Base-by-base conservation (phyloP, 2,329 filamentous ascomycete genomes). In the Alternaria metachromatica region DNA sequence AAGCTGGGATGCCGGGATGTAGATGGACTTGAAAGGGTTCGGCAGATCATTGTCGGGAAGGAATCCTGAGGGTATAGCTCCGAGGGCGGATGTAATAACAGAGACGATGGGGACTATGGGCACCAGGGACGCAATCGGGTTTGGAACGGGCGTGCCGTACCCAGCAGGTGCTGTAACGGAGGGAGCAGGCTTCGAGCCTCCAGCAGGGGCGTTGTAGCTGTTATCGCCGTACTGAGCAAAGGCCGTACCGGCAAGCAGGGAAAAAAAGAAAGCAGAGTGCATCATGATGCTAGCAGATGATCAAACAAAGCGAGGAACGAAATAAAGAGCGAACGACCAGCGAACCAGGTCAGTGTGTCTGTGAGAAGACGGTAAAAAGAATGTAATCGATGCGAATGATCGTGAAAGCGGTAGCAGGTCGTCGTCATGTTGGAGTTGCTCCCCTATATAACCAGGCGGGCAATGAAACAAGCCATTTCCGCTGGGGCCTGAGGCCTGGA, bases 151-250 rank as follows among this genome's bases (percentile, higher is more conserved):
- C 9, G 49, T 23, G n/a, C 28, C 18, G 10, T 53, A 37, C 20
- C 37, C 41, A 11, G 61, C 56, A 44, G 58, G 50, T 6, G 64
- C 41, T 15, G 62, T 23, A 11, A 45, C 33, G 41, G 89, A 89
- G 33, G 81, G 78, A 65, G 79, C 78, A 26, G 82, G 81, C 28
- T 82, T 78, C 54, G 88, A 73, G 55, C 78, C 75, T 66, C 82
- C 80, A 55, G 80, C 76, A 53, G 81, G 76, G 48, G 78, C 82
- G 66, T 81, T 74, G 18, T 84, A 73, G 72, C 75, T 77, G 53
- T 81, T 81, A 64, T 86, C 76, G 23, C 78, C 75, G 49, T 81
- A 80, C 28, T 75, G 76, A 30, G 73, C 79, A 55, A 78, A 70
- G 63, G 70, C 77, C 64, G 73, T 74, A 65, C 76, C 74, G 63